A percentile compares a stretch with the other conserved stretches of the same genome.
These are phyloP conservation scores for Geranium brycei DNA, from an alignment of 345 rosid genomes.

Conservation along the genomic window DNA sequence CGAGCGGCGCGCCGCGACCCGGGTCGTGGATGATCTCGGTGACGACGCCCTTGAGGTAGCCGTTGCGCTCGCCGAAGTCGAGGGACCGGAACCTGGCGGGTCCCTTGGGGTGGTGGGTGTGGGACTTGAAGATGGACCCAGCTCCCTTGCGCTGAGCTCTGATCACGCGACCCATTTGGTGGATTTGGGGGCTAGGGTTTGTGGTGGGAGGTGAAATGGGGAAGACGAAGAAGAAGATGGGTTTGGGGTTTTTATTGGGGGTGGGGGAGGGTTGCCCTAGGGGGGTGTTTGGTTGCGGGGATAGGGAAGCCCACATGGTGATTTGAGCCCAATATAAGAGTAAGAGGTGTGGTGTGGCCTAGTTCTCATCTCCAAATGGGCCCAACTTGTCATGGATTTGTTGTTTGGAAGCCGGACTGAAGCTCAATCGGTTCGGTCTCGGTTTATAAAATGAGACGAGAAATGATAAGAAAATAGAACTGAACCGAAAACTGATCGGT, in stretches of 20 bases:
- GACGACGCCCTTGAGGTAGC: slow-evolving; percentile 16
- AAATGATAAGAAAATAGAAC: no score
- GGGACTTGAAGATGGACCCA: slow-evolving; percentile 20
- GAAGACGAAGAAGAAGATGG: background rate
- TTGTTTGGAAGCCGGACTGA: no score
- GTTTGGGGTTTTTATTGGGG: background rate
- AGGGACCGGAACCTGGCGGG: slow-evolving; percentile 19
- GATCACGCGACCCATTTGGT: slow-evolving; percentile 19
- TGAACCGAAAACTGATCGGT: no score
- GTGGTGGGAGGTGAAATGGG: background rate
- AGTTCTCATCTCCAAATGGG: no score
- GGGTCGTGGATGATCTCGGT: slow-evolving; percentile 20
- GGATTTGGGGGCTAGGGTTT: background rate
- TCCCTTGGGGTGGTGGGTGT: slow-evolving; percentile 3
- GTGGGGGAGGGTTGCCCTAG: background rate
- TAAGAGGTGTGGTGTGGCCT: no score
- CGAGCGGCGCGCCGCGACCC: slow-evolving; percentile 18
- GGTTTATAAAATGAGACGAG: no score
- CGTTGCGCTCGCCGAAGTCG: slow-evolving; percentile 21
- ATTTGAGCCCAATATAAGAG: no score
- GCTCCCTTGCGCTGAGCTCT: slow-evolving; percentile 24
- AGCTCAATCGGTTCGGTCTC: no score
- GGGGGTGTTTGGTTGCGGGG: no score
- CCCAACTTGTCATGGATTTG: no score
- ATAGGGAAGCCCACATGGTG: no score